These are phyloP conservation scores for Plasmodium ovale DNA, from an alignment of 169 alveolate species.

Conservation along the genomic window DNA sequence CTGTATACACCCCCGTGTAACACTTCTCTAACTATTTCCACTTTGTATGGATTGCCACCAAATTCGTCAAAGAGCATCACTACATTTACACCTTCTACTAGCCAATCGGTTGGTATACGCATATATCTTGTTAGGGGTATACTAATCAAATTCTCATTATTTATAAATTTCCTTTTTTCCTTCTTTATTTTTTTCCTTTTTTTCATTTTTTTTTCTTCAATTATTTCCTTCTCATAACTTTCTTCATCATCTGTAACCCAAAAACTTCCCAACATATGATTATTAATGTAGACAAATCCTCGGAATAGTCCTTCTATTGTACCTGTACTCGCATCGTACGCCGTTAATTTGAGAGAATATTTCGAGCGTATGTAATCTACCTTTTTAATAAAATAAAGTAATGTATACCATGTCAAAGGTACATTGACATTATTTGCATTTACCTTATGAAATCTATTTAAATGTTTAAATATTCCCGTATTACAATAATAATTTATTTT, in stretches of 20 bases:
- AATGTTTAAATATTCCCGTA: constrained; percentile 70
- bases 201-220: constrained; percentile 37
- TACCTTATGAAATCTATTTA: constrained; percentile 49
- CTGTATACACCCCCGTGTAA: constrained; percentile 72
- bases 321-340: constrained; percentile 15
- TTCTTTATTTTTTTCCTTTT: constrained; percentile 54
- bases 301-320: constrained; percentile 62
- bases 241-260: constrained; percentile 72
- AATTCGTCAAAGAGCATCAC: constrained; percentile 62
- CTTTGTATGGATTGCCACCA: constrained; percentile 75
- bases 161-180: constrained; percentile 40
- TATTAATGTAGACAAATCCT: constrained; percentile 73
- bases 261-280: constrained; percentile 74
- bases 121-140: constrained; percentile 75
- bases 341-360: constrained; percentile 45
- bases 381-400: constrained; percentile 47
- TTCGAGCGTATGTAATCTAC: constrained; percentile 68
- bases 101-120: constrained; percentile 77
- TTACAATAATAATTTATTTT: constrained; percentile 74
- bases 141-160: constrained; percentile 64
- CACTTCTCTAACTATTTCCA: constrained; percentile 63
- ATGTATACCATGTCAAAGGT: constrained; percentile 73
- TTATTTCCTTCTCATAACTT: constrained; percentile 73
- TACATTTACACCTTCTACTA: constrained; percentile 62
- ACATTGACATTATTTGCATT: constrained; percentile 23